Percentiles rank a stretch among this genome's conserved stretches.
phyloP scores from a whole-genome alignment of 495 filamentous ascomycete genomes.

The Podospora sp. region DNA sequence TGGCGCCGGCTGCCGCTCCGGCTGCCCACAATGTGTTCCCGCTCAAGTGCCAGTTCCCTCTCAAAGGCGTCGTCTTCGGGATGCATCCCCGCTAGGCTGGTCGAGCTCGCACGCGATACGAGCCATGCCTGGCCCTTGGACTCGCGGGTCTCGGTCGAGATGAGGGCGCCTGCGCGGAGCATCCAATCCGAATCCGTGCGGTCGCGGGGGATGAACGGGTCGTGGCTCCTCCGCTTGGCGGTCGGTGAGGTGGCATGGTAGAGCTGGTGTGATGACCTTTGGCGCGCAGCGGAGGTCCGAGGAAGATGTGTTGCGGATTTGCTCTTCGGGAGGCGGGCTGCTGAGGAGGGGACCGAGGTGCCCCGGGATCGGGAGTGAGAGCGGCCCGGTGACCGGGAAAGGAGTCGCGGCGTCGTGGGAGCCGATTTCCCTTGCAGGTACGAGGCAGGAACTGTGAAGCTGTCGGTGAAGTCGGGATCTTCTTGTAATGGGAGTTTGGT shows the following conservation, averaged over 20 bases:
- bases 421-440: conserved; percentile 59
- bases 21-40: conserved; percentile 30
- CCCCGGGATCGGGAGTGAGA: conserved; percentile 36
- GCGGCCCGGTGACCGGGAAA: conserved; percentile 54
- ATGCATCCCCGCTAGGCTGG: conserved; percentile 61
- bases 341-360: conserved; percentile 24
- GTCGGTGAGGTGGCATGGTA: conserved; percentile 30
- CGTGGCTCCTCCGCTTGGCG: conserved; percentile 21
- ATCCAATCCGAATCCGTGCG: conserved; percentile 70
- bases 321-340: conserved; percentile 42
- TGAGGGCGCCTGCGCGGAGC: conserved; percentile 68
- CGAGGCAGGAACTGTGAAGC: conserved; percentile 37
- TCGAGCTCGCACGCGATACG: conserved; percentile 69
- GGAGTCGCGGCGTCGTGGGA: conserved; percentile 59
- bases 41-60: conserved; percentile 45
- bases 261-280: conserved; percentile 20
- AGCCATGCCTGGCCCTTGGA: conserved; percentile 83
- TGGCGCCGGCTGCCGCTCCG: conserved; percentile 39
- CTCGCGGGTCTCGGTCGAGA: conserved; percentile 71
- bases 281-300: conserved; percentile 14
- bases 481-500: conserved; percentile 64
- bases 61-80: conserved; percentile 51
- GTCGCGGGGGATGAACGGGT: conserved; percentile 19
- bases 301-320: conserved; percentile 50
- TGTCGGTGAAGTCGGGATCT: conserved; percentile 36